Conservation (phyloP, 352 stramenopile genomes). For the Pythium rhizo-oryzae region DNA sequence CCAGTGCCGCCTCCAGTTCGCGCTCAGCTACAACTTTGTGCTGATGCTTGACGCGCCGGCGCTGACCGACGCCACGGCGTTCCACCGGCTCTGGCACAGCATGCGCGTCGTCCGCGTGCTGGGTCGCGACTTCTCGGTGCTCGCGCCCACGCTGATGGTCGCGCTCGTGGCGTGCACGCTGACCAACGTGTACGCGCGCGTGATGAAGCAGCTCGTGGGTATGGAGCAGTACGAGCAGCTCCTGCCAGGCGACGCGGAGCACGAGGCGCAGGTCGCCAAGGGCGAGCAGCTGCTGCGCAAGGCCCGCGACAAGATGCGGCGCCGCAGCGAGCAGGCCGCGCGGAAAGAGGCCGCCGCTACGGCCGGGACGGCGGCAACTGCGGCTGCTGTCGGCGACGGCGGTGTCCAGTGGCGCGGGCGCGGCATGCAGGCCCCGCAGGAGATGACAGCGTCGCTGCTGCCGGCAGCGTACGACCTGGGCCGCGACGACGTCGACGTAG, state of each 20-base stretch:
- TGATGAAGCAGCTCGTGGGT: conserved; percentile 50
- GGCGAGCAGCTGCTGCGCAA: conserved; percentile 55
- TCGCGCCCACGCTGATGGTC: conserved; percentile 61
- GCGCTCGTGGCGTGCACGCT: conserved; percentile 51
- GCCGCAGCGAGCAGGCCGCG: conserved; percentile 5
- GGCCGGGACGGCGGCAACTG: background rate
- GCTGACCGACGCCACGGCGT: conserved; percentile 51
- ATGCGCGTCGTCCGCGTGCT: conserved; percentile 65
- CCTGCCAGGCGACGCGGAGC: conserved; percentile 34
- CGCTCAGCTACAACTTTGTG: conserved; percentile 68
- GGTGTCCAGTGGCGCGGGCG: conserved; percentile 21
- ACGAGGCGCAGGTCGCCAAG: conserved; percentile 46
- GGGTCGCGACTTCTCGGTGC: conserved; percentile 54
- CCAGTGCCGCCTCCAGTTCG: conserved; percentile 72
- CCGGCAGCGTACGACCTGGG: background rate
- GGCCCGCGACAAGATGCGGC: conserved; percentile 44
- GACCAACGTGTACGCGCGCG: conserved; percentile 51
- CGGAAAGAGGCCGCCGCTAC: background rate
- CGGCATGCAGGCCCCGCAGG: conserved; percentile 14
- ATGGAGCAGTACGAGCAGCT: conserved; percentile 76
- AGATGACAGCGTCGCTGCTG: conserved; percentile 21
- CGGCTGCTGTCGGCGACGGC: background rate
- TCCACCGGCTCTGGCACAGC: conserved; percentile 53
- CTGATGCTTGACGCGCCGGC: conserved; percentile 47
- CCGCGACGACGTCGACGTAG: background rate